phyloP scores from a whole-genome alignment of 1,284 basidiomycete genomes.

The Ceraceosorus bombacis region DNA sequence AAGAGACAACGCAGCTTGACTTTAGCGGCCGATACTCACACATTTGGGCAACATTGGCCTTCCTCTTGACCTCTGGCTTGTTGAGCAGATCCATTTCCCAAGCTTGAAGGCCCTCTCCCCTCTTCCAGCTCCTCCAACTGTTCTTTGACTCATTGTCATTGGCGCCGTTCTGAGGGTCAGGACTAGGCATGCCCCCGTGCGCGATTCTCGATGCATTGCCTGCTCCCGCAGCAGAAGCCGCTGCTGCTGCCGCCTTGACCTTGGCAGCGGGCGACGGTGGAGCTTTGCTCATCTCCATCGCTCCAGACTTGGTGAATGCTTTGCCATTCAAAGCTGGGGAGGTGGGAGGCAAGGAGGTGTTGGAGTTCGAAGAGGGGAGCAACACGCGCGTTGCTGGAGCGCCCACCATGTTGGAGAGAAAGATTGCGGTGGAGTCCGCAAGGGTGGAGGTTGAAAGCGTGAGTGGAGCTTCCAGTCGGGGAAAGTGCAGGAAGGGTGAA shows the following conservation, averaged over 20 bases:
- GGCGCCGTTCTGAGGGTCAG: background rate
- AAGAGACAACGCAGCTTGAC: no score
- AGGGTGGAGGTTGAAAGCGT: no score
- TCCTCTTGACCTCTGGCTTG: conserved; percentile 40
- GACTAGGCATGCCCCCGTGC: background rate
- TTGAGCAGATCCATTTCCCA: conserved; percentile 43
- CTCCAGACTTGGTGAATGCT: background rate
- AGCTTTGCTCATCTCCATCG: background rate
- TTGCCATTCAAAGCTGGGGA: background rate
- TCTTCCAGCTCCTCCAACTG: conserved; percentile 36
- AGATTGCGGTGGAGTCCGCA: no score
- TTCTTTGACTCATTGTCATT: conserved; percentile 6
- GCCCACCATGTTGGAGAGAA: background rate
- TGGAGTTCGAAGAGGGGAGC: background rate
- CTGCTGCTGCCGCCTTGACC: background rate
- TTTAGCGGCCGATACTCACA: conserved; percentile 15
- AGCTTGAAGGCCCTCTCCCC: conserved; percentile 35
- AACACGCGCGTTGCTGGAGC: background rate
- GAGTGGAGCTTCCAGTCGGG: no score
- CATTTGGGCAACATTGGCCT: conserved; percentile 46
- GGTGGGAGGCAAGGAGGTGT: background rate
- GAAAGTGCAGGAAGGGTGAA: no score
- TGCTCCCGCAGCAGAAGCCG: background rate
- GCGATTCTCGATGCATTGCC: no score
- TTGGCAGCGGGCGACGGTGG: background rate